A percentile compares a stretch with the other conserved stretches of the same genome.
Evolutionary conservation across 495 filamentous ascomycete genomes (phyloP).

Genomic region (Melanomma pulvis-pyrius): DNA sequence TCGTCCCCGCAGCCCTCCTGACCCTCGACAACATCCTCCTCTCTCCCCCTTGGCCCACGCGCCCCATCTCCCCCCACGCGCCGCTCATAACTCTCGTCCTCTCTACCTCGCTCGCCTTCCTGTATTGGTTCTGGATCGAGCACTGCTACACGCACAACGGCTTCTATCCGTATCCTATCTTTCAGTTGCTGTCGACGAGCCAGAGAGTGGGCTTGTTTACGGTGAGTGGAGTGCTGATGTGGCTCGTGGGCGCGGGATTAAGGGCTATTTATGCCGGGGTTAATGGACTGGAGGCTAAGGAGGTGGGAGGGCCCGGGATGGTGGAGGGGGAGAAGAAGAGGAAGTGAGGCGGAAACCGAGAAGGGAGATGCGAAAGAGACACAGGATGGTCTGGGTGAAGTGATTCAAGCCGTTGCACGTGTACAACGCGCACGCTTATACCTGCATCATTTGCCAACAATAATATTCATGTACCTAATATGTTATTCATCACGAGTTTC

Average conservation of each 20-base stretch:
- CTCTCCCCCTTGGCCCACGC: slow-evolving; percentile 75
- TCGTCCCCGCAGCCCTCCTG: slow-evolving; percentile 72
- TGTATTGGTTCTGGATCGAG: slow-evolving; percentile 90
- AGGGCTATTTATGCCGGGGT: slow-evolving; percentile 68
- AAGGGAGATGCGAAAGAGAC: not conserved
- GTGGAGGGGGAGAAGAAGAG: not conserved
- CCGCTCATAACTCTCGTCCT: slow-evolving; percentile 58
- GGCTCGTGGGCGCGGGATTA: slow-evolving; percentile 64
- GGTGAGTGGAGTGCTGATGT: slow-evolving; percentile 71
- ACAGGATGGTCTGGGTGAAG: not conserved
- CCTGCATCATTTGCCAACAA: too few species aligned
- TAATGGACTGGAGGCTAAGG: slow-evolving; percentile 58
- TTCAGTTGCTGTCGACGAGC: slow-evolving; percentile 62
- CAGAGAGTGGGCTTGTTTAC: slow-evolving; percentile 71
- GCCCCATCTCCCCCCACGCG: slow-evolving; percentile 50
- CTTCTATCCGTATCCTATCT: slow-evolving; percentile 89
- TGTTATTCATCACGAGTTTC: not conserved
- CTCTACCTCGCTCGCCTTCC: slow-evolving; percentile 66
- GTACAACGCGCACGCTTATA: too few species aligned
- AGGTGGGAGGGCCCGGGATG: slow-evolving; percentile 4
- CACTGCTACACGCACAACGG: slow-evolving; percentile 74
- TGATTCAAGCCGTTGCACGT: too few species aligned
- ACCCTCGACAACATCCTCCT: slow-evolving; percentile 72
- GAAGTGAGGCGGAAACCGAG: not conserved
- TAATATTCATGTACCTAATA: too few species aligned